These are phyloP conservation scores for Aspergillus homomorphus DNA, from an alignment of 495 filamentous ascomycete species.

Conservation along the genomic window DNA sequence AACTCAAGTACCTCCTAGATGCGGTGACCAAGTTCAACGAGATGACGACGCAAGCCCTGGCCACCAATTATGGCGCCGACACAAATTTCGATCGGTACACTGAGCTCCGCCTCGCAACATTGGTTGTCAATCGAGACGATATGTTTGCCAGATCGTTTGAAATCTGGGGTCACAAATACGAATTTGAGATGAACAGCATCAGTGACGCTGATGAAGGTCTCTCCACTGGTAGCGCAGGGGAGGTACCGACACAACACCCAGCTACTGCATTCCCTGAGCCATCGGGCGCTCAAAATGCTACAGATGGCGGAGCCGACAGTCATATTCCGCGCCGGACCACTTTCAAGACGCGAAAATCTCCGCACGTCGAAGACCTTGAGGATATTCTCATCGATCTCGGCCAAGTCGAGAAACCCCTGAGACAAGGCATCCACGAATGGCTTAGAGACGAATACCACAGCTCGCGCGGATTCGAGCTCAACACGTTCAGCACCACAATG, in stretches of 20 bases:
- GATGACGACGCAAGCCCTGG: constrained; percentile 36
- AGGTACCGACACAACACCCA: too few species aligned
- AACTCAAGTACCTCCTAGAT: constrained; percentile 41
- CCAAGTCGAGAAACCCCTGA: neutral
- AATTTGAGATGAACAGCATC: neutral
- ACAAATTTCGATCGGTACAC: constrained; percentile 34
- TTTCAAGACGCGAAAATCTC: neutral
- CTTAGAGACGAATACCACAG: constrained; percentile 25
- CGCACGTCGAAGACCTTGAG: neutral
- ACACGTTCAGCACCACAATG: constrained; percentile 38
- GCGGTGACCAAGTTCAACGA: constrained; percentile 43
- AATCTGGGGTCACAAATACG: neutral
- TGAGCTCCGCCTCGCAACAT: constrained; percentile 43
- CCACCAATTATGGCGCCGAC: constrained; percentile 40
- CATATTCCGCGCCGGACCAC: neutral
- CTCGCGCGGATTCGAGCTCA: constrained; percentile 38
- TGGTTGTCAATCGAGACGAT: constrained; percentile 39
- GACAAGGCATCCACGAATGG: constrained; percentile 29
- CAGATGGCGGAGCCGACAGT: too few species aligned
- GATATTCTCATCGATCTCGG: neutral
- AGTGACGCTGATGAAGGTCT: neutral
- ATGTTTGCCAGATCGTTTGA: constrained; percentile 31
- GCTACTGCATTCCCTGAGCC: too few species aligned
- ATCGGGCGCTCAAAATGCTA: too few species aligned
- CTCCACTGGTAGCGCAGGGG: too few species aligned